Evolutionary conservation across 768 basidiomycete species (phyloP), one percentile per base, ranked within the genome.

Genomic region (Mycena rosella): DNA sequence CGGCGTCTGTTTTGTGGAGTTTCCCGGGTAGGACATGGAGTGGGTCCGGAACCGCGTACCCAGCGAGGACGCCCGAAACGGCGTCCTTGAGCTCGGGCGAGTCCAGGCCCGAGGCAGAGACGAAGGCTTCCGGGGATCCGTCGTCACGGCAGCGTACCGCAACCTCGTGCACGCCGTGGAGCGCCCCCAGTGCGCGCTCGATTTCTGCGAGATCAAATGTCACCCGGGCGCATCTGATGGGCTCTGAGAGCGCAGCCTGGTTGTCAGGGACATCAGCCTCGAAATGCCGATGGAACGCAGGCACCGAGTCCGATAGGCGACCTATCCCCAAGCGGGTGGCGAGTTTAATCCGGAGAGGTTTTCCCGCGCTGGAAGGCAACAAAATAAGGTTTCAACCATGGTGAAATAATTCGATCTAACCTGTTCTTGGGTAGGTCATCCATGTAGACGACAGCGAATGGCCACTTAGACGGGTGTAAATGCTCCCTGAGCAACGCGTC

Each of bases 381-480:
- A 32, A 3, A 24, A 26, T 38, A 15, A 48, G 42, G 14, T 24
- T 6, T 17, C n/a, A 44, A 44, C 14, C 2, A 44, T 3, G 38
- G 17, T 3, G 17, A 47, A 24, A 32, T 27, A 30, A 22, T 32
- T n/a, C 2, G 6, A 8, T 13, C 40, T 32, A 2, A 65, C 61
- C 79, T 78, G 74, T 85, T 85, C 75, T 84, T 85, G 13, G 85
- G 85, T 6, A 86, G 69, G 61, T 83, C 81, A 27, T 79, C 73
- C 80, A 86, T 85, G 71, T 84, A 86, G n/a, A 86, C 80, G 29
- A 86, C 65, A 2, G 77, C 79, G 70, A 80, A 83, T 0, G 85
- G 85, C 85, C 85, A 86, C 72, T 84, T 85, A 5, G 82, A 82
- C 11, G 85, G 83, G 60, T 85, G 85, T 4, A 86, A 74, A 68